phyloP scores from a whole-genome alignment of 768 basidiomycete genomes.

The Auricularia auricula-judae region DNA sequence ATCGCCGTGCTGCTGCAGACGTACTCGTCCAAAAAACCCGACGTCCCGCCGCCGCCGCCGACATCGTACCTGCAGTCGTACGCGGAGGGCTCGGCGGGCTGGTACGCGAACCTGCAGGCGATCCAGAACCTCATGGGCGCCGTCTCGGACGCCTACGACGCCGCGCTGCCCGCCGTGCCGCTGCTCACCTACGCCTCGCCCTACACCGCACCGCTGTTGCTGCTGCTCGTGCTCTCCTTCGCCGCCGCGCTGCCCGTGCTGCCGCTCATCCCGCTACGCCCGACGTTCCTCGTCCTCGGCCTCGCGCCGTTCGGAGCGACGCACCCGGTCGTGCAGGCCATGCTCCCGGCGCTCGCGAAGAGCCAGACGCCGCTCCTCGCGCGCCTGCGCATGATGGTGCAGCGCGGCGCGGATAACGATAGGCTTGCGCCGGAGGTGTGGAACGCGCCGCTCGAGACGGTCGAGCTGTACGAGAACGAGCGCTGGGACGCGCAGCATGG shows the following conservation, averaged over 20 bases:
- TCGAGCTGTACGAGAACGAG: constrained; percentile 78
- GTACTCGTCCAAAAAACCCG: constrained; percentile 22
- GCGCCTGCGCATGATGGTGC: constrained; percentile 12
- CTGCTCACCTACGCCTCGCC: constrained; percentile 41
- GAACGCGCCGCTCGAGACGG: constrained; percentile 50
- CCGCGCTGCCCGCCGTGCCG: constrained; percentile 37
- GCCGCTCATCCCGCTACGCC: constrained; percentile 24
- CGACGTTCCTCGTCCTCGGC: constrained; percentile 25
- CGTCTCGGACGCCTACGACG: constrained; percentile 54
- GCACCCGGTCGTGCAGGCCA: constrained; percentile 32
- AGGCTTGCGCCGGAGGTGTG: constrained; percentile 52
- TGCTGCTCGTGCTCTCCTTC: constrained; percentile 35
- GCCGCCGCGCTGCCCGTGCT: constrained; percentile 18
- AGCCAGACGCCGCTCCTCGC: constrained; percentile 20
- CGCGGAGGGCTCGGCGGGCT: constrained; percentile 60
- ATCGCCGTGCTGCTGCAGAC: constrained; percentile 57
- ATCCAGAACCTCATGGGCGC: constrained; percentile 88
- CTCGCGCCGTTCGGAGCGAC: constrained; percentile 40
- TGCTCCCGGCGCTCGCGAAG: constrained; percentile 22
- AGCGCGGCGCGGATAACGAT: constrained; percentile 48
- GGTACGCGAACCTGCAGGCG: constrained; percentile 80
- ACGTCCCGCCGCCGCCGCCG: constrained; percentile 22
- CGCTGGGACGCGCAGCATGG: constrained; percentile 32
- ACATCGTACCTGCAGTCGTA: constrained; percentile 17
- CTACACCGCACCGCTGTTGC: constrained; percentile 44